These are phyloP conservation scores for Wickerhamiella slavikovae DNA, from an alignment of 805 yeast genomes.

Conservation along the genomic window DNA sequence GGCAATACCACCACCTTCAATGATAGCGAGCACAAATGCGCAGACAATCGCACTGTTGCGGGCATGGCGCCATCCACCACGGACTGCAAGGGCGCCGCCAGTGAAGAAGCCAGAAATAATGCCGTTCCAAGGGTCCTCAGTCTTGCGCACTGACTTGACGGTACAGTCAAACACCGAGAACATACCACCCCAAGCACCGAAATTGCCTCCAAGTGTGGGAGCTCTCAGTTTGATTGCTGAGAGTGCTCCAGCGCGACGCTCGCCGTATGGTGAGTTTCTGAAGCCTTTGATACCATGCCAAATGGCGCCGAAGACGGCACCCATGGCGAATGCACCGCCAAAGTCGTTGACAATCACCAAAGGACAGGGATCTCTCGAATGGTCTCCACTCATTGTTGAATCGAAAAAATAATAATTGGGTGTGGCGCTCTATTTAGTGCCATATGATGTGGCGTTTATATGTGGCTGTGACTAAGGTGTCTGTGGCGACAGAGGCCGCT, in stretches of 20 bases:
- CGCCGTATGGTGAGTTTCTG: conserved; percentile 91
- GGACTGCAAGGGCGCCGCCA: conserved; percentile 92
- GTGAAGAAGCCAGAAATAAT: conserved; percentile 94
- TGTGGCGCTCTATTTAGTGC: too few relatives aligned
- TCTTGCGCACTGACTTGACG: conserved; percentile 83
- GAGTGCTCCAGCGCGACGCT: conserved; percentile 74
- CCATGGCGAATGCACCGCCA: conserved; percentile 99
- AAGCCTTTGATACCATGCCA: conserved; percentile 99
- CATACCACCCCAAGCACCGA: conserved; percentile 99
- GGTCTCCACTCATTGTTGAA: conserved; percentile 57
- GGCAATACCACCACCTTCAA: conserved; percentile 97
- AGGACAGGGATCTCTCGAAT: conserved; percentile 98
- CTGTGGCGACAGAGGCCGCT: too few relatives aligned
- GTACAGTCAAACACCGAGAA: conserved; percentile 91
- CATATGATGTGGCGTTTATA: conserved; percentile 31
- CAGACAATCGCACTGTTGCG: conserved; percentile 93
- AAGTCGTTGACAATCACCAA: conserved; percentile 87
- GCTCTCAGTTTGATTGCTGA: conserved; percentile 89
- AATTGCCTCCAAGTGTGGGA: conserved; percentile 96
- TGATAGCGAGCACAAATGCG: conserved; percentile 88
- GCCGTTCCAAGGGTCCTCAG: conserved; percentile 98
- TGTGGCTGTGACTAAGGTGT: too few relatives aligned
- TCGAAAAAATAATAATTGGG: too few relatives aligned
- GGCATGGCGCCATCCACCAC: conserved; percentile 97
- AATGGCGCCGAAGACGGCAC: conserved; percentile 93